phyloP scores from a whole-genome alignment of 345 rosid genomes.

The Aegle marmelos region DNA sequence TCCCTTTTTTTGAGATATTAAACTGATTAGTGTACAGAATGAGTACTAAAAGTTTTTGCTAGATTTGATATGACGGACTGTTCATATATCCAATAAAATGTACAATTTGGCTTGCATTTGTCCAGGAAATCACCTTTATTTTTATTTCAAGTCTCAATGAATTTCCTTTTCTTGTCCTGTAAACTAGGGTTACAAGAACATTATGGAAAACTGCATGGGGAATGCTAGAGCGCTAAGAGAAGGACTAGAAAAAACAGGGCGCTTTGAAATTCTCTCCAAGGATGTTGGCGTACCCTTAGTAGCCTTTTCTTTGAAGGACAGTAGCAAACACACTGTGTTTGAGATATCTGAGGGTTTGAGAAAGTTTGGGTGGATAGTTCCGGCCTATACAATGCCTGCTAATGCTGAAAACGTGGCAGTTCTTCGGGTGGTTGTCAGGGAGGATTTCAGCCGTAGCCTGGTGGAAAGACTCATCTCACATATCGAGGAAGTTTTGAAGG shows the following conservation, averaged over 20 bases:
- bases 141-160: background rate
- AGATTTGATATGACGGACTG: background rate
- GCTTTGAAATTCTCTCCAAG: conserved; percentile 61
- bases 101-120: background rate
- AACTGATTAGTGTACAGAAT: background rate
- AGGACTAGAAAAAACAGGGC: conserved; percentile 57
- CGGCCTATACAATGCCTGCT: conserved; percentile 76
- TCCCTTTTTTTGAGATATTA: no score
- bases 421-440: conserved; percentile 64
- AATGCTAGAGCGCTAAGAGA: conserved; percentile 53
- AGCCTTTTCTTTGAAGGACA: conserved; percentile 66
- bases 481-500: conserved; percentile 49
- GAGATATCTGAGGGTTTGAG: conserved; percentile 59
- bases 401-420: conserved; percentile 64
- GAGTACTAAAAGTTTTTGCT: background rate
- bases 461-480: conserved; percentile 63
- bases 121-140: background rate
- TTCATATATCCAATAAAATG: background rate
- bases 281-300: conserved; percentile 71
- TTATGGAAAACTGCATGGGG: conserved; percentile 59
- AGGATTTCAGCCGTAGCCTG: conserved; percentile 57
- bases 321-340: conserved; percentile 53
- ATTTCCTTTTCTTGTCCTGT: background rate
- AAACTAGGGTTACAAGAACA: conserved; percentile 62
- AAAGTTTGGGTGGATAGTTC: conserved; percentile 69